These are phyloP conservation scores for Carex kokanica DNA, from an alignment of 176 grass and related monocot species.

Conservation along the genomic window DNA sequence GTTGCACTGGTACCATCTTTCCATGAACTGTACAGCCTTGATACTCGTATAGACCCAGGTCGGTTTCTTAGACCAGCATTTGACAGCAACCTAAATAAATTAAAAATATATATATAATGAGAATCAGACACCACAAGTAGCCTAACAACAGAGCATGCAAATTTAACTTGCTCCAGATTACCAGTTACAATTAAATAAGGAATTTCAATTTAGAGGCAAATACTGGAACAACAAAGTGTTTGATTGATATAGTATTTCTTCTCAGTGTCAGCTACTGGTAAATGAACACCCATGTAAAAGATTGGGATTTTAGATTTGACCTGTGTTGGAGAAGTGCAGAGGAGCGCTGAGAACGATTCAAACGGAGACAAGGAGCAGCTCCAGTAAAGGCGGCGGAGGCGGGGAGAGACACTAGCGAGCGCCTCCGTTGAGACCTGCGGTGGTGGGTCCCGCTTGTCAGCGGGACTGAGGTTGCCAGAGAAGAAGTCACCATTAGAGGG, in stretches of 20 bases:
- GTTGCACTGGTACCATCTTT: neutral
- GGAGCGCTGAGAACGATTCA: slow-evolving; percentile 1
- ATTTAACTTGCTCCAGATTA: neutral
- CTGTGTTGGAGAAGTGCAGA: slow-evolving; percentile 13
- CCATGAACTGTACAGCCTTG: slow-evolving; percentile 21
- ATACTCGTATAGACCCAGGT: neutral
- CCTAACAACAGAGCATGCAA: neutral
- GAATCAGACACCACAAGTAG: neutral
- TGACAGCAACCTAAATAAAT: slow-evolving; percentile 6
- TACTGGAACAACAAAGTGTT: neutral
- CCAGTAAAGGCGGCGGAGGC: slow-evolving; percentile 27
- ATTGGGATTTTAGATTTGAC: neutral
- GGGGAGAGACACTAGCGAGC: slow-evolving; percentile 18
- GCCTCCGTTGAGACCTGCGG: neutral
- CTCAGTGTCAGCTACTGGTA: slow-evolving; percentile 4
- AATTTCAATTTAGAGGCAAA: neutral
- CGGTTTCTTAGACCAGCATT: slow-evolving; percentile 14
- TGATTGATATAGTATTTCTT: neutral
- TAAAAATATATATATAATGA: neutral
- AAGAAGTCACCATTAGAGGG: slow-evolving; percentile 17
- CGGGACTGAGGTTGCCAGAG: neutral
- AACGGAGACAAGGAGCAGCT: slow-evolving; percentile 18
- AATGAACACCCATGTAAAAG: neutral
- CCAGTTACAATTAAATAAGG: neutral
- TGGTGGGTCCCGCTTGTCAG: slow-evolving; percentile 1